These are phyloP conservation scores for Trichoderma citrinoviride DNA, from an alignment of 2,329 filamentous ascomycete species.

Conservation along the genomic window DNA sequence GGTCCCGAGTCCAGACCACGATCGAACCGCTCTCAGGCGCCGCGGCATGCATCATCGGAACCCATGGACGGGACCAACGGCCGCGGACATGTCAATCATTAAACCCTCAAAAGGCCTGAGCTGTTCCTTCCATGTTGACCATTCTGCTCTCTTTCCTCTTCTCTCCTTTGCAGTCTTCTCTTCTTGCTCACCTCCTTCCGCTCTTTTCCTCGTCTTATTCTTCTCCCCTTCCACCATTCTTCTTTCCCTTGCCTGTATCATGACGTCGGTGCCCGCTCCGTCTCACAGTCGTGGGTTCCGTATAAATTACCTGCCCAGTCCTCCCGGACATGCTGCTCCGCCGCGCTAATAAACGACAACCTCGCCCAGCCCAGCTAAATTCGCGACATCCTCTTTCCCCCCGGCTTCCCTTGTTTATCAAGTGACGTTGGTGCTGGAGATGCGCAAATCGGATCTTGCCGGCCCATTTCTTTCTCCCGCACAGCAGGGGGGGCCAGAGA, in stretches of 20 bases:
- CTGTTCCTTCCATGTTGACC: background rate
- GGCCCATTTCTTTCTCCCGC: background rate
- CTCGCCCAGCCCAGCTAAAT: background rate
- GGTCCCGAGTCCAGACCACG: slow-evolving; percentile 34
- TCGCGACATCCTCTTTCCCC: too few relatives aligned
- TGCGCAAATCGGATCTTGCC: slow-evolving; percentile 12
- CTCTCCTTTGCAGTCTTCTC: too few relatives aligned
- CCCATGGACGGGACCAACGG: slow-evolving; percentile 1
- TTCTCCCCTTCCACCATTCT: too few relatives aligned
- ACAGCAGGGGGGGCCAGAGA: background rate
- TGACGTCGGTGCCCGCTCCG: background rate
- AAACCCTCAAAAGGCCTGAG: background rate
- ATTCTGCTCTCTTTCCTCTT: background rate
- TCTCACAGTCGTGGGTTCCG: too few relatives aligned
- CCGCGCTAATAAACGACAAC: background rate
- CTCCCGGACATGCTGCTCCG: background rate
- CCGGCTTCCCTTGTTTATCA: background rate
- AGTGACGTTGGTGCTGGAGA: background rate
- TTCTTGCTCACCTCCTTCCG: background rate
- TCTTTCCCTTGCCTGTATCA: too few relatives aligned
- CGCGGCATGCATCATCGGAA: slow-evolving; percentile 14
- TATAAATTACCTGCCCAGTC: background rate
- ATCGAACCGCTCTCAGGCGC: slow-evolving; percentile 28
- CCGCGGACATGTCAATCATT: background rate
- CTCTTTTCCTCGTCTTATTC: too few relatives aligned